Conservation (phyloP, 129 eudicot genomes). For the Lonicera japonica region DNA sequence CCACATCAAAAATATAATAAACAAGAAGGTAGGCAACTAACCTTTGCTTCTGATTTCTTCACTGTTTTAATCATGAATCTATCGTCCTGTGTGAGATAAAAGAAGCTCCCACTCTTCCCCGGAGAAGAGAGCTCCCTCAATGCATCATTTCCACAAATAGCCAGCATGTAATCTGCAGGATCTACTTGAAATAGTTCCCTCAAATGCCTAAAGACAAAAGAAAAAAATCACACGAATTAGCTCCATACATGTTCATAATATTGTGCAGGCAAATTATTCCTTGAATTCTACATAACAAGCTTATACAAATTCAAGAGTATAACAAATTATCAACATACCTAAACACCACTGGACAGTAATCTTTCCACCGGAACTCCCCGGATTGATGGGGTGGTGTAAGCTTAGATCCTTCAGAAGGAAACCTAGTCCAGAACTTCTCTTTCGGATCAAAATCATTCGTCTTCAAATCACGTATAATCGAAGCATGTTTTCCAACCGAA, state of each 20-base stretch:
- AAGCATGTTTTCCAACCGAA: constrained; percentile 86
- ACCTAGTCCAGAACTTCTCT: constrained; percentile 97
- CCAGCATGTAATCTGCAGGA: constrained; percentile 98
- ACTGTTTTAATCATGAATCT: constrained; percentile 96
- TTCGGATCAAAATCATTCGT: constrained; percentile 81
- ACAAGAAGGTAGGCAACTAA: constrained; percentile 32
- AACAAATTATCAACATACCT: constrained; percentile 40
- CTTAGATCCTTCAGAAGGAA: constrained; percentile 90
- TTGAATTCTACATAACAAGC: background rate
- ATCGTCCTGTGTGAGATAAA: constrained; percentile 93
- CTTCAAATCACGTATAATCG: constrained; percentile 48
- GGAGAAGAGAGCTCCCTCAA: constrained; percentile 96
- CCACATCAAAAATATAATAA: background rate
- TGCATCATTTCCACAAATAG: constrained; percentile 93
- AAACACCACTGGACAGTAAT: constrained; percentile 91
- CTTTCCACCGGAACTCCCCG: constrained; percentile 89
- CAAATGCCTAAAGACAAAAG: constrained; percentile 48
- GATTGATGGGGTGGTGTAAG: constrained; percentile 91
- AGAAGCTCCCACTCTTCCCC: constrained; percentile 96
- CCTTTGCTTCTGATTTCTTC: constrained; percentile 98
- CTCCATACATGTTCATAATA: background rate
- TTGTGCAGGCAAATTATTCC: too few species aligned
- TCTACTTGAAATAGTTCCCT: constrained; percentile 88
- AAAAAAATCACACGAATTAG: constrained; percentile 4
- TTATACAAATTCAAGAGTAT: background rate